phyloP scores from a whole-genome alignment of 2,329 filamentous ascomycete species.

The Fusarium aywerte region DNA sequence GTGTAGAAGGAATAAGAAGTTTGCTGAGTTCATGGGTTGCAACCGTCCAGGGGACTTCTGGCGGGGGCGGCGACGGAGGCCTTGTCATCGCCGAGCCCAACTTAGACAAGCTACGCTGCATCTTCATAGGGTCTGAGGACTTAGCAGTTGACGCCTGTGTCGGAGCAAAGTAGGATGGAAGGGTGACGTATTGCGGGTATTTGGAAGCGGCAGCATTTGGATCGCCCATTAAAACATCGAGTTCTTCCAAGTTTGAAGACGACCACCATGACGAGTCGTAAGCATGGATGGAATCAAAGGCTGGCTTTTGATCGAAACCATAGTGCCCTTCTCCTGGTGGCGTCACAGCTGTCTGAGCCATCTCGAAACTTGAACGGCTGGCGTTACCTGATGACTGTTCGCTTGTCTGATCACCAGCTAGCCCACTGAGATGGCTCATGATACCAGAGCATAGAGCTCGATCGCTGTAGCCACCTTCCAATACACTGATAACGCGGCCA shows the following conservation, averaged over 20 bases:
- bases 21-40: slow-evolving; percentile 87
- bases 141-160: slow-evolving; percentile 90
- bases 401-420: slow-evolving; percentile 68
- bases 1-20: slow-evolving; percentile 79
- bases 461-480: slow-evolving; percentile 97
- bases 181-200: slow-evolving; percentile 65
- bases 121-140: slow-evolving; percentile 73
- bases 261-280: slow-evolving; percentile 82
- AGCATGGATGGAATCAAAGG: slow-evolving; percentile 50
- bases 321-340: slow-evolving; percentile 49
- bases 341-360: slow-evolving; percentile 63
- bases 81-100: slow-evolving; percentile 55
- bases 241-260: slow-evolving; percentile 69
- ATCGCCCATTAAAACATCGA: slow-evolving; percentile 71
- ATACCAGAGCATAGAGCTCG: slow-evolving; percentile 88
- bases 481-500: slow-evolving; percentile 88
- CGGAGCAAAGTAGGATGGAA: slow-evolving; percentile 83
- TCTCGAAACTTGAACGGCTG: slow-evolving; percentile 66
- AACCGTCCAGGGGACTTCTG: slow-evolving; percentile 85
- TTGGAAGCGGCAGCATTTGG: slow-evolving; percentile 56
- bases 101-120: slow-evolving; percentile 71
- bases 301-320: slow-evolving; percentile 2
- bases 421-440: slow-evolving; percentile 87
- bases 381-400: slow-evolving; percentile 49
- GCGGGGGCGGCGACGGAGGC: slow-evolving; percentile 73